Percentiles rank a stretch among this genome's conserved stretches.
phyloP scores from a whole-genome alignment of 2,329 filamentous ascomycete genomes.

The Penicillium brasilianum region DNA sequence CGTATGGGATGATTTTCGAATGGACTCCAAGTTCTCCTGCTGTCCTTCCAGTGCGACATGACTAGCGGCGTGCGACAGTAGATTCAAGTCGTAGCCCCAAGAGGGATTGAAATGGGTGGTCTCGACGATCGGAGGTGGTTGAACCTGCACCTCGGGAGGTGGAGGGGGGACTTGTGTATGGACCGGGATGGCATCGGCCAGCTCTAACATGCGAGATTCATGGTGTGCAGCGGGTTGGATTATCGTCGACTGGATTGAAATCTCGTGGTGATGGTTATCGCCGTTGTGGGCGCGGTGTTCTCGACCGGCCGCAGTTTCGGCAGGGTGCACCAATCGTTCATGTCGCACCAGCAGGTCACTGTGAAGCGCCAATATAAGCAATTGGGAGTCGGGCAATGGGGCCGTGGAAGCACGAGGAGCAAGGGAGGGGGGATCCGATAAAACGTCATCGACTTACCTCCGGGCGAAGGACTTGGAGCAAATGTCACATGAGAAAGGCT shows the following conservation, averaged over 20 bases:
- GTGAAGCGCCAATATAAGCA: constrained; percentile 31
- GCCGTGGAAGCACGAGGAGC: background rate
- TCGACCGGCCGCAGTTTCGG: constrained; percentile 48
- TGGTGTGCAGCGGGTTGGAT: constrained; percentile 44
- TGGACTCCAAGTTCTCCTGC: constrained; percentile 46
- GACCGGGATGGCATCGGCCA: constrained; percentile 51
- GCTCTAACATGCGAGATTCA: constrained; percentile 52
- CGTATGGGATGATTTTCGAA: constrained; percentile 42
- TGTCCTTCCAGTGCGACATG: constrained; percentile 56
- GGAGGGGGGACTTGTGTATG: constrained; percentile 42
- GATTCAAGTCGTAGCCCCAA: constrained; percentile 57
- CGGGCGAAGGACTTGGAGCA: constrained; percentile 56
- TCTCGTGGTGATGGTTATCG: constrained; percentile 38
- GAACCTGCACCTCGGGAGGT: constrained; percentile 45
- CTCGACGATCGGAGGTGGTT: constrained; percentile 47
- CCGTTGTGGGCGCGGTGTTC: constrained; percentile 43
- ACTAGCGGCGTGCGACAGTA: constrained; percentile 55
- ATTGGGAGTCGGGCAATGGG: constrained; percentile 17
- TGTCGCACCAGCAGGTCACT: constrained; percentile 57
- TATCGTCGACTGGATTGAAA: constrained; percentile 44
- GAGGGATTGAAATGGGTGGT: constrained; percentile 55
- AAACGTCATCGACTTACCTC: constrained; percentile 39
- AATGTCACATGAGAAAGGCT: constrained; percentile 56
- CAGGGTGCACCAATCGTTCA: constrained; percentile 55
- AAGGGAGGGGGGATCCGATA: background rate